A percentile compares a stretch with the other conserved stretches of the same genome.
Evolutionary conservation across 2,329 filamentous ascomycete species (phyloP).

Genomic region (Cercospora sp.): DNA sequence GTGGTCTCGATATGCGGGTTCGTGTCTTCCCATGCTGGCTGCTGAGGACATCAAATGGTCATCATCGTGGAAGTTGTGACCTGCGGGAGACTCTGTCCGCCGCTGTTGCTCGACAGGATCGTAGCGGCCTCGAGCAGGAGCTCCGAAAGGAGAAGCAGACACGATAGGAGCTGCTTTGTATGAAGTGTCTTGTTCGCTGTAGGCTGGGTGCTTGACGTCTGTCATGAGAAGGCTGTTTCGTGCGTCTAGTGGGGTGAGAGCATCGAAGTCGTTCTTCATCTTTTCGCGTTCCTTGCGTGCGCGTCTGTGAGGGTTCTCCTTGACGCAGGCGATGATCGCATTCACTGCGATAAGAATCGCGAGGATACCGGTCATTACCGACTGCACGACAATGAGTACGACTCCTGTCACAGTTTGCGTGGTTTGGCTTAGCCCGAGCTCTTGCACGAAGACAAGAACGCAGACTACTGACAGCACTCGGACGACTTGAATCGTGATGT

Average conservation of each 20-base stretch:
- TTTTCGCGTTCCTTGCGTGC: slow-evolving; percentile 86
- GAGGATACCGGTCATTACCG: slow-evolving; percentile 74
- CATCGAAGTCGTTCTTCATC: slow-evolving; percentile 73
- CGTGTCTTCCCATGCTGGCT: slow-evolving; percentile 35
- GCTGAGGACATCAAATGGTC: slow-evolving; percentile 36
- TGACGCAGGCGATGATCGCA: slow-evolving; percentile 76
- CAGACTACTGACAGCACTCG: slow-evolving; percentile 85
- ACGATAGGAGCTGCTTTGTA: slow-evolving; percentile 37
- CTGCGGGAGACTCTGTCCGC: slow-evolving; percentile 28
- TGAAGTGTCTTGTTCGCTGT: slow-evolving; percentile 37
- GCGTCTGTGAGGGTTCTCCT: slow-evolving; percentile 86
- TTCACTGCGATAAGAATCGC: slow-evolving; percentile 89
- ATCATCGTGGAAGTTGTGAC: slow-evolving; percentile 23
- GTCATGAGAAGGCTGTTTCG: slow-evolving; percentile 82
- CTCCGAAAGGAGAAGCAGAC: slow-evolving; percentile 31
- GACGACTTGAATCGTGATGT: slow-evolving; percentile 85
- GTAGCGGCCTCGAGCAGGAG: slow-evolving; percentile 37
- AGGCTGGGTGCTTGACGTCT: slow-evolving; percentile 48
- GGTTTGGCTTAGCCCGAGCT: slow-evolving; percentile 84
- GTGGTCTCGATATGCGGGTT: slow-evolving; percentile 18
- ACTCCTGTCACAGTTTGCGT: slow-evolving; percentile 93
- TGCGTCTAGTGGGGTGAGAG: slow-evolving; percentile 81
- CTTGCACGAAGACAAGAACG: slow-evolving; percentile 89
- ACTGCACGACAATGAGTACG: slow-evolving; percentile 90
- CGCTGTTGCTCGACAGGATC: slow-evolving; percentile 31